These are phyloP conservation scores for Usnea hakonensis DNA, from an alignment of 495 filamentous ascomycete genomes.

Conservation along the genomic window DNA sequence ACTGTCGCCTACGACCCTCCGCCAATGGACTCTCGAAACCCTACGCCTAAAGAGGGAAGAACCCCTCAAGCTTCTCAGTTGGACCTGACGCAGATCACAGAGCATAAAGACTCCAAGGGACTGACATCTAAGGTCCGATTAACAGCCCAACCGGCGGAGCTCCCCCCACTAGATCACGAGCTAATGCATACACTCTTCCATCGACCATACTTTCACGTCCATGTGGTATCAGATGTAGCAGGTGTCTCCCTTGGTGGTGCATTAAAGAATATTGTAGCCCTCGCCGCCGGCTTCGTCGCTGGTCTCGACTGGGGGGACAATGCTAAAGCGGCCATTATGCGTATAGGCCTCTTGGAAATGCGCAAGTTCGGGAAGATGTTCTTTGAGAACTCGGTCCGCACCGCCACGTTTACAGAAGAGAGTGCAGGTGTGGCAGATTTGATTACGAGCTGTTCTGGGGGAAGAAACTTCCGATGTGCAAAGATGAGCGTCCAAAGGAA, in stretches of 20 bases:
- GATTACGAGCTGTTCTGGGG: slow-evolving; percentile 86
- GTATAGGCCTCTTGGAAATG: slow-evolving; percentile 89
- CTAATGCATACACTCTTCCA: slow-evolving; percentile 81
- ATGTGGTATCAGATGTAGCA: slow-evolving; percentile 84
- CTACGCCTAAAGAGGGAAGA: slow-evolving; percentile 52
- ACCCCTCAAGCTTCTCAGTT: slow-evolving; percentile 48
- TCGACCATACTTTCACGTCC: slow-evolving; percentile 95
- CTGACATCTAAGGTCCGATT: slow-evolving; percentile 57
- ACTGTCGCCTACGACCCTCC: slow-evolving; percentile 96
- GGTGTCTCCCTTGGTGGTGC: slow-evolving; percentile 93
- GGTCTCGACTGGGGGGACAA: slow-evolving; percentile 97
- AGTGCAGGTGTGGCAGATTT: slow-evolving; percentile 93
- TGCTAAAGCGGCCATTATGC: slow-evolving; percentile 94
- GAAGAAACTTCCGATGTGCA: slow-evolving; percentile 89
- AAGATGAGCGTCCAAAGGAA: slow-evolving; percentile 77
- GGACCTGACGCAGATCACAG: slow-evolving; percentile 51
- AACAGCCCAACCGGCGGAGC: slow-evolving; percentile 64
- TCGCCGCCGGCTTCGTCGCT: slow-evolving; percentile 91
- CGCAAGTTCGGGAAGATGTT: slow-evolving; percentile 89
- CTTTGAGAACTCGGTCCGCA: slow-evolving; percentile 70
- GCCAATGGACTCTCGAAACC: slow-evolving; percentile 63
- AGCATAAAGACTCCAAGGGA: slow-evolving; percentile 58
- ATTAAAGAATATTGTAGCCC: slow-evolving; percentile 93
- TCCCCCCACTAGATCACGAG: slow-evolving; percentile 73
- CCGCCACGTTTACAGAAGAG: slow-evolving; percentile 89